Evolutionary conservation across 177 flowering plant species (phyloP).

Genomic region (Vitis hybrid): DNA sequence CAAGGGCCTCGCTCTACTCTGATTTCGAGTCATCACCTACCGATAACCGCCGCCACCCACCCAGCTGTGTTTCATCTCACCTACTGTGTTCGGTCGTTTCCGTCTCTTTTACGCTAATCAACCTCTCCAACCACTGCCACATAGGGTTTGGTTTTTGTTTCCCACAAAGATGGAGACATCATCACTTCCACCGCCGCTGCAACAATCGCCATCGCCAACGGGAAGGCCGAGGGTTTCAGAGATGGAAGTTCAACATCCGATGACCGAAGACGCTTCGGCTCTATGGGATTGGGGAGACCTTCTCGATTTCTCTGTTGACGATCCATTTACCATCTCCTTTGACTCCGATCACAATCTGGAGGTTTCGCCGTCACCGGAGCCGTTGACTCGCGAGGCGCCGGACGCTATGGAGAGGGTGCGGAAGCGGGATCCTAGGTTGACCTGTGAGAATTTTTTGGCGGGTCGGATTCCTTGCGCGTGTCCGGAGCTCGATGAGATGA

Average conservation of each 20-base stretch:
- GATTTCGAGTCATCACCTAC: too few species aligned
- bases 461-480: slow-evolving; percentile 89
- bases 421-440: slow-evolving; percentile 86
- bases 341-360: slow-evolving; percentile 22
- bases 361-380: background rate
- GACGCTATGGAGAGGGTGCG: slow-evolving; percentile 39
- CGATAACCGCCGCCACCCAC: too few species aligned
- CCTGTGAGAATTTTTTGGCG: slow-evolving; percentile 77
- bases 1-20: too few species aligned
- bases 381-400: background rate
- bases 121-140: too few species aligned
- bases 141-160: too few species aligned
- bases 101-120: too few species aligned
- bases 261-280: slow-evolving; percentile 26
- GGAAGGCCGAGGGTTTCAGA: background rate
- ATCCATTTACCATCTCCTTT: slow-evolving; percentile 28
- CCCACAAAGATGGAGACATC: too few species aligned
- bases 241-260: background rate
- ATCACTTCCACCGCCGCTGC: too few species aligned
- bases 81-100: too few species aligned
- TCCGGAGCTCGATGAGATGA: slow-evolving; percentile 77
- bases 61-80: too few species aligned
- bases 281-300: slow-evolving; percentile 72
- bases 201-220: too few species aligned
- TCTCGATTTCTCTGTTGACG: slow-evolving; percentile 65